Evolutionary conservation across 1,284 basidiomycete genomes (phyloP), one percentile per base, ranked within the genome.

Genomic region (Cutaneotrichosporon cavernicola): DNA sequence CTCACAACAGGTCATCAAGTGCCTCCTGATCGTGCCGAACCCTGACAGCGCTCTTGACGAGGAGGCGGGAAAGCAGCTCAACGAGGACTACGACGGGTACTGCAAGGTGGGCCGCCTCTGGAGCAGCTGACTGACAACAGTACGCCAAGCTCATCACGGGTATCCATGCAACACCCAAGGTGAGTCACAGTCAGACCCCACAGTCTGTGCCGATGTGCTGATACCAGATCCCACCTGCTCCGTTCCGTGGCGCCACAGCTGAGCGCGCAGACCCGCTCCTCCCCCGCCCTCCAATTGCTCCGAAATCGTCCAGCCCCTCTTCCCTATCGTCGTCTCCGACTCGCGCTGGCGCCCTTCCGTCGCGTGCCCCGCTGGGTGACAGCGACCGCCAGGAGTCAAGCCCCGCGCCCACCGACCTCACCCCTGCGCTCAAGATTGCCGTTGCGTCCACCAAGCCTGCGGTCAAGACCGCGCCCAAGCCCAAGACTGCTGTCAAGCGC

Each of bases 41-140:
- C 91, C 95, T 21, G 95, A 97, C 78, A 93, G 91, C 16, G 94
- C 95, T 0, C 83, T 98, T 61, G 92, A 97, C 77, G 93, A 97
- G 76, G 92, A 96, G 79, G 92, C 94, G 0, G 92, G 92, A 18
- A 94, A 93, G 77, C 84, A 96, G 62, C 81, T 97, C 56, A 83
- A 95, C 57, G 94, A 96, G 76, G 88, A 93, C 73, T 94, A 94
- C 78, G 86, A 89, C 51, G 89, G 86, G 71, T 96, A 93, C 73
- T 91, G 87, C 78, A 83, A 87, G 70, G 78, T 79, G 52, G 51
- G 74, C 63, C 8, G 1, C 10, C 14, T 5, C 2, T 14, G 5
- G 13, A 6, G 9, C 21, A 34, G 32, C n/a, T 30, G 21, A 36
- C 55, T 55, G 21, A 55, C 53, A n/a, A 8, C 56, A 65, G 64